A percentile compares a stretch with the other conserved stretches of the same genome.
Evolutionary conservation across 306 rosid genomes (phyloP).

Genomic region (Prunus kanzakura): DNA sequence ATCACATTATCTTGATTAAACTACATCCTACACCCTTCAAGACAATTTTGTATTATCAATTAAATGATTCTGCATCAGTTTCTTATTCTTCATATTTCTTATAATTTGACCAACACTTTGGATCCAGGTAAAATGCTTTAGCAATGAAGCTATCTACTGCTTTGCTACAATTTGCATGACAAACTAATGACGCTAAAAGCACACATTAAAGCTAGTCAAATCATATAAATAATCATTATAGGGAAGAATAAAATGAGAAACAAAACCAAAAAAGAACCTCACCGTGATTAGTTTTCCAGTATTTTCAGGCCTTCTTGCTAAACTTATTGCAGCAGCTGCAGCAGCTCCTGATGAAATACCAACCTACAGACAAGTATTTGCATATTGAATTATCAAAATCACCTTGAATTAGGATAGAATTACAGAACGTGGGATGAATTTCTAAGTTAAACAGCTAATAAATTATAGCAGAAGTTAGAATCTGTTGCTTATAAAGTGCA

Average conservation of each 20-base stretch:
- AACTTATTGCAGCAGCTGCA: slow-evolving; percentile 79
- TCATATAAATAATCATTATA: not conserved
- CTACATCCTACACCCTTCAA: not conserved
- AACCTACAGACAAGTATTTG: slow-evolving; percentile 49
- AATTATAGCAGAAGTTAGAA: not conserved
- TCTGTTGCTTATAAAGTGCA: slow-evolving; percentile 14
- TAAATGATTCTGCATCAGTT: not conserved
- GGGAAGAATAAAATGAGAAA: not conserved
- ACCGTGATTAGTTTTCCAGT: slow-evolving; percentile 80
- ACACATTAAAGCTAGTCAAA: not conserved
- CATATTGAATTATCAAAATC: slow-evolving; percentile 18
- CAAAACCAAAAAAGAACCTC: slow-evolving; percentile 27
- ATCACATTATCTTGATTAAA: not conserved
- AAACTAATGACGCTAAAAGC: not conserved
- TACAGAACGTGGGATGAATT: not conserved
- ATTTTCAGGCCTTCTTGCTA: slow-evolving; percentile 80
- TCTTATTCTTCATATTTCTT: not conserved
- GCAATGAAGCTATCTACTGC: not conserved
- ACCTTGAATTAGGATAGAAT: not conserved
- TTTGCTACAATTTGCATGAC: not conserved
- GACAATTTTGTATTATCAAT: not conserved
- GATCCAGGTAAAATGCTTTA: not conserved
- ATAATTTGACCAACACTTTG: not conserved
- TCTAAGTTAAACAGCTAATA: not conserved
- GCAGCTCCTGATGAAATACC: slow-evolving; percentile 99